Base-by-base conservation (phyloP, 306 rosid genomes). In the Quercus glauca region DNA sequence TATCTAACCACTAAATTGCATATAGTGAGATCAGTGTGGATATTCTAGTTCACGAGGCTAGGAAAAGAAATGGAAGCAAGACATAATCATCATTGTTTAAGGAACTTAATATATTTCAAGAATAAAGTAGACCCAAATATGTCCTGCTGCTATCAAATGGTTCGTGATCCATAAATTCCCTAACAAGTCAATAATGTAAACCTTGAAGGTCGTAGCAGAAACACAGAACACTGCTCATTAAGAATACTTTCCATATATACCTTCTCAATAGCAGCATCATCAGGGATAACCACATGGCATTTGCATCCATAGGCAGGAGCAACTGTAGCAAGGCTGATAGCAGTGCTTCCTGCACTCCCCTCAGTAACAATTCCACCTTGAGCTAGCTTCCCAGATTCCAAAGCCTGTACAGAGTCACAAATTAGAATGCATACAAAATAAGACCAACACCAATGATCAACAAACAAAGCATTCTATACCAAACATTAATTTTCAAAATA, bases 281-380 rank as follows among this genome's bases (percentile, higher is more conserved):
- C 97, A 1, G 98, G 98, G 73, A 91, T 92, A 87, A 90, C 97
- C 61, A 94, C 97, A 41, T 92, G 97, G 76, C 97, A 78, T 81
- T 88, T 87, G 88, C 99, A 94, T 29, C 95, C 97, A 74, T 71
- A 92, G n/a, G 97, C 99, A 75, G 97, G 95, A 55, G 97, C 99
- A 75, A 92, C 97, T 49, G 97, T 88, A 8, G 97, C 97, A 81
- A 94, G 90, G 85, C 97, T 94, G 68, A 94, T 87, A 75, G 97
- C 99, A 18, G 97, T 94, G 84, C 97, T 94, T 76, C 97, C 97
- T 10, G 94, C 97, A 80, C 97, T 92, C 63, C 99, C 99, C 85
- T 94, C 97, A 18, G 97, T 94, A 82, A 94, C 90, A 19, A 94
- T 81, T 55, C 97, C 98, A 69, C 97, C 98, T 52, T 72, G 87